Evolutionary conservation across 176 grass and related monocot species (phyloP).

Genomic region (Oryza meyeriana): DNA sequence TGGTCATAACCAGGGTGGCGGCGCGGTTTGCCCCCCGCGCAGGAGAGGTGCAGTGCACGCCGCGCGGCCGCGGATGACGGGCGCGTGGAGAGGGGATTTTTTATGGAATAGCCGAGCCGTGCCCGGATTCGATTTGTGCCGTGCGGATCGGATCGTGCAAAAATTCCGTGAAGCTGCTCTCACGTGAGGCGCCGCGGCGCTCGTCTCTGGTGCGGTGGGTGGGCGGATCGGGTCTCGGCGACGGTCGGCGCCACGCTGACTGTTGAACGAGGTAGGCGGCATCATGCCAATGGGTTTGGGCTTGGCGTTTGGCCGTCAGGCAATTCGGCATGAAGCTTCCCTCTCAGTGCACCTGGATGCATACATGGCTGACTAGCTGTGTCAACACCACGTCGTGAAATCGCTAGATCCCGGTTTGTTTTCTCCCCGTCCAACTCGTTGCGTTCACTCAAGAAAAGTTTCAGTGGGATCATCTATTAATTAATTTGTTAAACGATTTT

Average conservation of each 20-base stretch:
- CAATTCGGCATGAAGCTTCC: not conserved
- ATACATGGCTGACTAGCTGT: not conserved
- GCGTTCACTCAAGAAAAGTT: not conserved
- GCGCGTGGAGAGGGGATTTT: not conserved
- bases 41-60: too few species aligned
- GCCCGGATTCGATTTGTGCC: conserved; percentile 2
- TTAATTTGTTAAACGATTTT: too few species aligned
- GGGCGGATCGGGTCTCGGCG: conserved; percentile 4
- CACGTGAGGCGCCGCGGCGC: not conserved
- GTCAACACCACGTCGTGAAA: not conserved
- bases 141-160: not conserved
- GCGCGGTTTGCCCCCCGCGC: not conserved
- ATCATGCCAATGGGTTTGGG: not conserved
- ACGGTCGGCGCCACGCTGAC: not conserved
- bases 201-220: not conserved
- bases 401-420: not conserved
- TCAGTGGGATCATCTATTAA: too few species aligned
- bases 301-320: not conserved
- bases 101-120: not conserved
- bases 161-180: conserved; percentile 1
- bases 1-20: not conserved
- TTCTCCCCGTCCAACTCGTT: not conserved
- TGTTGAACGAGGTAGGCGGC: not conserved
- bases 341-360: not conserved
- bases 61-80: not conserved